Base-by-base conservation (phyloP, 768 basidiomycete genomes). In the Pholiota molesta region DNA sequence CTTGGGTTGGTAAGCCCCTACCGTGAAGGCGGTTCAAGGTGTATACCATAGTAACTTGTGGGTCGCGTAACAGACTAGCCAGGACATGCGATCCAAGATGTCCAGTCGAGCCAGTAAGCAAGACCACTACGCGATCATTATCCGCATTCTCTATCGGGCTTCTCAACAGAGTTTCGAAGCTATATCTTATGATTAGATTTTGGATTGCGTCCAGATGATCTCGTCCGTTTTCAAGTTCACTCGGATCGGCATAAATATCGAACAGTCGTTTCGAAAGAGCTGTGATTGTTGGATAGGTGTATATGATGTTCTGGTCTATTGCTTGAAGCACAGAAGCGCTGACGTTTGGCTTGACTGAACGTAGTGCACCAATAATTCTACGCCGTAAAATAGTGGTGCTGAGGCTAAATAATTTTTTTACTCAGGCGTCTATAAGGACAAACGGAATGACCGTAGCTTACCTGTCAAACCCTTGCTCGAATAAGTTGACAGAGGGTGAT, bases 71-170 rank as follows among this genome's bases (percentile, higher is more conserved):
- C 13, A 79, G 68, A 4, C 62, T 39, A 17, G 66, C 72, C 16
- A 81, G 65, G 5, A 79, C 55, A 42, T 77, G 69, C 16, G 71
- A 72, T 0, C 79, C 79, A 10, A 81, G 65, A 7, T 68, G 67
- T 0, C 79, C 79, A 1, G 78, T 81, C 4, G 69, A 74, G 4
- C 79, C 79, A 1, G 79, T 81, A 19, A 79, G 40, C 37, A 79
- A 66, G 1, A 79, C 67, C 9, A 57, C 60, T 0, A 8, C 21
- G 6, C 19, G 17, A 0, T 21, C 9, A 5, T 31, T 9, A 5
- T 9, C 9, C 6, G 6, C 31, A 31, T 31, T 31, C 31, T 31
- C 31, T 31, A 5, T 31, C 6, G 31, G 6, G 6, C 31, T 31
- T 26, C 26, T 31, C 6, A 31, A 7, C 6, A 9, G 31, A 31